Percentiles rank a stretch among this genome's conserved stretches.
phyloP scores from a whole-genome alignment of 495 filamentous ascomycete species.

The Ascobolus immersus region DNA sequence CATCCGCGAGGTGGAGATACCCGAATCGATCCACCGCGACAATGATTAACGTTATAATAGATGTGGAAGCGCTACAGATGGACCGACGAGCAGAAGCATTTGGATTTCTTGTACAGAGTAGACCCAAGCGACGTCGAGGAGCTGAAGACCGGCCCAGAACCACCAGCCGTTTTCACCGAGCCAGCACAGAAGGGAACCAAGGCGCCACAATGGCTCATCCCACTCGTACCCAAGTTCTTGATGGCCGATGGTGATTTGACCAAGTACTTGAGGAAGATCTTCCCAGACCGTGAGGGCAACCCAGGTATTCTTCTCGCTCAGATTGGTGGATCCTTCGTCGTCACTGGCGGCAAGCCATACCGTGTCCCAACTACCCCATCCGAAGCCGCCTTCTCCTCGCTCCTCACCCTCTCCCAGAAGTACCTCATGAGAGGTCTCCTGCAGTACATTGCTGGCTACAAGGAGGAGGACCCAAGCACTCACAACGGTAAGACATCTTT shows the following conservation, averaged over 20 bases:
- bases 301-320: conserved; percentile 98
- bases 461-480: conserved; percentile 54
- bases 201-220: conserved; percentile 98
- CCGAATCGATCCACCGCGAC: background rate
- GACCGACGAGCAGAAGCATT: conserved; percentile 14
- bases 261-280: conserved; percentile 63
- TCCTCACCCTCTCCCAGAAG: conserved; percentile 98
- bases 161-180: conserved; percentile 12
- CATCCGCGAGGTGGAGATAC: conserved; percentile 12
- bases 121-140: conserved; percentile 58
- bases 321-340: conserved; percentile 91
- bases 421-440: conserved; percentile 87
- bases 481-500: conserved; percentile 23
- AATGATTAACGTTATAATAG: conserved; percentile 5
- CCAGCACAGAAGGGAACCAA: no score
- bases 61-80: conserved; percentile 18
- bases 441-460: conserved; percentile 85
- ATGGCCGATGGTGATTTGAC: conserved; percentile 98
- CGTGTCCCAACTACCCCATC: conserved; percentile 87
- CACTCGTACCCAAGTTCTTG: conserved; percentile 88
- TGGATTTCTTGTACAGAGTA: conserved; percentile 47
- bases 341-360: conserved; percentile 52
- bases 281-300: conserved; percentile 11
- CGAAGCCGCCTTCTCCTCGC: conserved; percentile 71
- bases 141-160: conserved; percentile 31